These are phyloP conservation scores for Platismatia glauca DNA, from an alignment of 495 filamentous ascomycete species.

Conservation along the genomic window DNA sequence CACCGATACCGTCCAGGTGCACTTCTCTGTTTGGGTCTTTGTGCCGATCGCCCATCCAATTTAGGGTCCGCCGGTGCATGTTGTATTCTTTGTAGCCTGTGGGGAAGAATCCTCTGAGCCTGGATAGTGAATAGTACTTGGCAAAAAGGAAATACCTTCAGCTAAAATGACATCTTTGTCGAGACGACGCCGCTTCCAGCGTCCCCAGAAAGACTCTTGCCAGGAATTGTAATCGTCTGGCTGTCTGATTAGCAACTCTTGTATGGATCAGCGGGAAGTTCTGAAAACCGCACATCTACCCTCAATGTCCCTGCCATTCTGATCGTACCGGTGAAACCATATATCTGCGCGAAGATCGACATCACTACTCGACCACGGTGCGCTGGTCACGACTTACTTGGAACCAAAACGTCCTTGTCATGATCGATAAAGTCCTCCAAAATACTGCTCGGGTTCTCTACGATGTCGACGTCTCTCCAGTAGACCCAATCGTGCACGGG, in stretches of 20 bases:
- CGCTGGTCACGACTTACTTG: slow-evolving; percentile 48
- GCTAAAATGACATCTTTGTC: slow-evolving; percentile 21
- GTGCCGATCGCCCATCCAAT: slow-evolving; percentile 63
- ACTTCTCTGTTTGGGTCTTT: slow-evolving; percentile 64
- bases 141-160: slow-evolving; percentile 15
- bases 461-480: slow-evolving; percentile 78
- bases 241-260: slow-evolving; percentile 11
- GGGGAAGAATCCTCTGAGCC: slow-evolving; percentile 1
- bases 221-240: slow-evolving; percentile 25
- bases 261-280: not conserved
- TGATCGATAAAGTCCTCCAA: slow-evolving; percentile 75
- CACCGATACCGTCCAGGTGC: slow-evolving; percentile 71
- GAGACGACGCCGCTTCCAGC: slow-evolving; percentile 11
- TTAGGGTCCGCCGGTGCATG: slow-evolving; percentile 66
- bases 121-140: slow-evolving; percentile 1
- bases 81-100: slow-evolving; percentile 69
- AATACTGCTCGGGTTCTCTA: slow-evolving; percentile 61
- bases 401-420: slow-evolving; percentile 67
- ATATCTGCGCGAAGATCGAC: slow-evolving; percentile 46
- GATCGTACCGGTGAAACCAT: slow-evolving; percentile 69
- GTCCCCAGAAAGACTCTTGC: slow-evolving; percentile 25
- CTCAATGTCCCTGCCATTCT: slow-evolving; percentile 62
- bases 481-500: slow-evolving; percentile 79
- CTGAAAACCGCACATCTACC: slow-evolving; percentile 54
- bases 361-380: slow-evolving; percentile 26